These are phyloP conservation scores for Orbilia oligospora DNA, from an alignment of 2,329 filamentous ascomycete genomes.

Conservation along the genomic window DNA sequence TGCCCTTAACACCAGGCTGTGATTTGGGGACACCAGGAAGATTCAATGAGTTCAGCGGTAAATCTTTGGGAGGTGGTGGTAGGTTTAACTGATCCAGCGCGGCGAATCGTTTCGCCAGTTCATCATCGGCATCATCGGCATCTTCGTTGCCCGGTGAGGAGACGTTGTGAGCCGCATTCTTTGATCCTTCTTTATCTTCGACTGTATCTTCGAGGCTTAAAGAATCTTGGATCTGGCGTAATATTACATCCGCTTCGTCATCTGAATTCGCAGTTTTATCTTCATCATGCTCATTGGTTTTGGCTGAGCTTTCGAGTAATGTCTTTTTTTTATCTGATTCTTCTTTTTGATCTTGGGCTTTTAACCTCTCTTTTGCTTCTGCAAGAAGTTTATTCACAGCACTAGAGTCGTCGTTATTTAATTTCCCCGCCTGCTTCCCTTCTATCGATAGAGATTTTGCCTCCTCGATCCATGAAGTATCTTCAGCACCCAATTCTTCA, in stretches of 20 bases:
- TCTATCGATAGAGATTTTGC: constrained; percentile 50
- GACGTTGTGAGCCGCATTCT: neutral
- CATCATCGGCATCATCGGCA: constrained; percentile 36
- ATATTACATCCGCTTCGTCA: constrained; percentile 52
- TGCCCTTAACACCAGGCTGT: constrained; percentile 33
- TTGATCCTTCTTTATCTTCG: constrained; percentile 26
- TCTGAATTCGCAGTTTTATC: constrained; percentile 50
- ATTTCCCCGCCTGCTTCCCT: constrained; percentile 42
- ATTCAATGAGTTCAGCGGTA: constrained; percentile 37
- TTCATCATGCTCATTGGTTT: constrained; percentile 5
- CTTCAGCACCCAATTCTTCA: constrained; percentile 48
- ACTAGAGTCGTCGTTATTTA: constrained; percentile 37
- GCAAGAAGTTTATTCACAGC: constrained; percentile 50
- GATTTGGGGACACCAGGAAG: constrained; percentile 45
- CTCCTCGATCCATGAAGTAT: constrained; percentile 56
- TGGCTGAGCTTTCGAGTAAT: neutral
- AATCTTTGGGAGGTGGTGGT: constrained; percentile 30
- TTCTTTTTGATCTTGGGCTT: constrained; percentile 27
- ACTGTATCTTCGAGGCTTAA: constrained; percentile 31
- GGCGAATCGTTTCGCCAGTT: constrained; percentile 48
- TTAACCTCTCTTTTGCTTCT: constrained; percentile 32
- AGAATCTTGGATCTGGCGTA: constrained; percentile 49
- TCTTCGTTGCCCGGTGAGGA: neutral
- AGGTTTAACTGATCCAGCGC: constrained; percentile 40
- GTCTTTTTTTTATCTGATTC: constrained; percentile 10